Evolutionary conservation across 768 basidiomycete species (phyloP).

Genomic region (Calvatia gigantea): DNA sequence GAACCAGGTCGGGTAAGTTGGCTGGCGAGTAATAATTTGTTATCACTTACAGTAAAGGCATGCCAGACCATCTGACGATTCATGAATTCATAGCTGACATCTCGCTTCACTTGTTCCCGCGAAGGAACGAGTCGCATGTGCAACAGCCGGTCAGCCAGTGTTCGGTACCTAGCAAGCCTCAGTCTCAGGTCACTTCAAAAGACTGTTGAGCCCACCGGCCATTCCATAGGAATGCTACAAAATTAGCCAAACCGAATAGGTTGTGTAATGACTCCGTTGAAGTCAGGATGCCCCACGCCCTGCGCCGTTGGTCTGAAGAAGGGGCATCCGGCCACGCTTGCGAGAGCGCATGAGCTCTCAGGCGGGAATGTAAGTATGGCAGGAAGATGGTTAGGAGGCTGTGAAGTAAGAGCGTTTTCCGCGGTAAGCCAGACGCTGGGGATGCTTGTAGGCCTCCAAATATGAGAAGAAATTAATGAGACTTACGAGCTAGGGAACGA

Average conservation of each 20-base stretch:
- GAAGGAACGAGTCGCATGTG: conserved; percentile 72
- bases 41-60: conserved; percentile 80
- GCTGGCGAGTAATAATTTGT: not conserved
- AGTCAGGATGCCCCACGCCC: conserved; percentile 67
- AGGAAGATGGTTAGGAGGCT: conserved; percentile 68
- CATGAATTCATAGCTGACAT: conserved; percentile 98
- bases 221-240: conserved; percentile 80
- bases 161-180: conserved; percentile 64
- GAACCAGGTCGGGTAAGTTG: conserved; percentile 1
- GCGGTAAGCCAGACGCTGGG: conserved; percentile 65
- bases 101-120: conserved; percentile 62
- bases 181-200: not conserved
- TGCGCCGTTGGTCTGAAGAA: conserved; percentile 67
- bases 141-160: conserved; percentile 76
- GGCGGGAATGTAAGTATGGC: conserved; percentile 75
- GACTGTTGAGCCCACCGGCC: conserved; percentile 57
- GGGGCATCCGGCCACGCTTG: conserved; percentile 91
- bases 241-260: conserved; percentile 65
- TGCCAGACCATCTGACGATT: conserved; percentile 99
- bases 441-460: conserved; percentile 11
- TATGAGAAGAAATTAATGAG: conserved; percentile 8
- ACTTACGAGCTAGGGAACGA: conserved; percentile 33
- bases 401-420: conserved; percentile 59
- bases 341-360: conserved; percentile 75
- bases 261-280: conserved; percentile 66